Base-by-base conservation (phyloP, 371 early-diverging fungal species). In the Rhizopus arrhizus region DNA sequence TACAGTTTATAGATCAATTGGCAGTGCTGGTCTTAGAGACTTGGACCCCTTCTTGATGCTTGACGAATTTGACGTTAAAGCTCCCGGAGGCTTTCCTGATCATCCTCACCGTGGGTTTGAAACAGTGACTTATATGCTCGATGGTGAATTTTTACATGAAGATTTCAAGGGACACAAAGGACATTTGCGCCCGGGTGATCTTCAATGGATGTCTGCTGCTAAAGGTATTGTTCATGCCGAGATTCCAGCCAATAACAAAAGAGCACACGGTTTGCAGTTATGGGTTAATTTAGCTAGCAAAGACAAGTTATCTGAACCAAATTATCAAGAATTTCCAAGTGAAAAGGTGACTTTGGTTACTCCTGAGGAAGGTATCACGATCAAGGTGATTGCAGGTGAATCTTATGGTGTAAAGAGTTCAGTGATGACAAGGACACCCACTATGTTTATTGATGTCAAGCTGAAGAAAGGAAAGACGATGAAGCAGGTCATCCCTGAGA, bases 1-100 rank as follows among this genome's bases (percentile, higher is more conserved):
- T 38, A 50, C 51, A 60, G 92, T 94, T n/a, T 84, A 88, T 43
- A 84, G 94, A 10, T 77, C 82, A 33, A 89, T 94, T 53, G 93
- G 93, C 36, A 81, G 81, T 2, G 68, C 60, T 15, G 70, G 81
- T 15, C 77, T 90, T 11, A 77, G 85, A 43, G 83, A 88, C 65
- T 81, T 90, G 35, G 94, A 94, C 66, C 94, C 94, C 0, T 91
- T 93, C 72, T 77, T 93, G 13, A 83, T 92, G 87, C 79, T 93
- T 28, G 92, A 93, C 70, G 92, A 92, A 64, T 86, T 91, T 68
- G 68, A 65, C 52, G 81, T 85, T n/a, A 48, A 22, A 8, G 66
- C 74, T 31, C 87, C 81, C 51, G 85, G 70, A 61, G 87, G 85
- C 5, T 83, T 82, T 62, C 84, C 75, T 4, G 83, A 85, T 36